Evolutionary conservation across 345 rosid genomes (phyloP).

Genomic region (Gossypium ekmanianum): DNA sequence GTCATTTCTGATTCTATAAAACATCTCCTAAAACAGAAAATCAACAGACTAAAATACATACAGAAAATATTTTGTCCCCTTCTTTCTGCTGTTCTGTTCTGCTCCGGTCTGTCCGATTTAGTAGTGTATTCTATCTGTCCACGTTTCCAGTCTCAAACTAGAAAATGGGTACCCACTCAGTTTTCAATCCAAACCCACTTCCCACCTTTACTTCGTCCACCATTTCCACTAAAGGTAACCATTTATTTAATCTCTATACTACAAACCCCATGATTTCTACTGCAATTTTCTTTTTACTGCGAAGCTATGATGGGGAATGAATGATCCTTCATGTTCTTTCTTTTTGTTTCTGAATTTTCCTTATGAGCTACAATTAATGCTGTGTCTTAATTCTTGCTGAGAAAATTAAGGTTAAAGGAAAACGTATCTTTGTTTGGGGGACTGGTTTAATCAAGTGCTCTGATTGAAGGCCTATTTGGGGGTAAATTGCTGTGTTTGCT

Average conservation of each 20-base stretch:
- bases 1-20: no score
- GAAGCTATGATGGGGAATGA: not conserved
- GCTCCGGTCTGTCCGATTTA: not conserved
- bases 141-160: not conserved
- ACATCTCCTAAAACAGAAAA: not conserved
- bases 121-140: not conserved
- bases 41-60: not conserved
- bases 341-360: not conserved
- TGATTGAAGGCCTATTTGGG: not conserved
- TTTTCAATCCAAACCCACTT: not conserved
- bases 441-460: not conserved
- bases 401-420: not conserved
- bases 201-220: not conserved
- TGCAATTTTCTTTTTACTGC: not conserved
- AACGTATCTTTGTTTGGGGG: not conserved
- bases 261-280: not conserved
- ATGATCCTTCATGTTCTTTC: not conserved
- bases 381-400: not conserved
- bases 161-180: not conserved
- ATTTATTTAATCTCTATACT: not conserved
- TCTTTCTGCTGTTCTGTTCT: not conserved
- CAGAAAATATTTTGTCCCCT: not conserved
- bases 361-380: not conserved
- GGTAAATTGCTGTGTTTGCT: not conserved
- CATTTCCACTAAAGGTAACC: constrained; percentile 18